phyloP scores from a whole-genome alignment of 164 flowering plant genomes.

The Stephania cephalantha region DNA sequence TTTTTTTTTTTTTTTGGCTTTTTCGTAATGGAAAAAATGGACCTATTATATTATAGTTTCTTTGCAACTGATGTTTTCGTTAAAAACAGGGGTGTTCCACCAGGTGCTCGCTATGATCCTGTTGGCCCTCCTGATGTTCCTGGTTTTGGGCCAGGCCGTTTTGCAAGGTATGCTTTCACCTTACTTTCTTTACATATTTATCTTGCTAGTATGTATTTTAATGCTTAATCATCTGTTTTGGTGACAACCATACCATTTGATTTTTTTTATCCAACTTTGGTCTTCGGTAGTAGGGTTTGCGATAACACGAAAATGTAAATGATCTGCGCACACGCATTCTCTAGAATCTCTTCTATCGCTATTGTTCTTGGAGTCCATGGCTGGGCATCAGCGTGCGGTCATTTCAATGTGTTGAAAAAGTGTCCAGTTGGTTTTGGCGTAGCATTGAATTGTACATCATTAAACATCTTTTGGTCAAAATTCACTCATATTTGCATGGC shows the following conservation, averaged over 20 bases:
- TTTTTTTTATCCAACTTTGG: neutral
- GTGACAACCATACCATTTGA: neutral
- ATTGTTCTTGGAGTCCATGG: no score
- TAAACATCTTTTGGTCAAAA: no score
- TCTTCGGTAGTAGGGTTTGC: neutral
- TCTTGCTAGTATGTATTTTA: neutral
- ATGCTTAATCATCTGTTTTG: no score
- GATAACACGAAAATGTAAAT: no score
- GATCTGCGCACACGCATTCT: no score
- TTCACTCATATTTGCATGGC: neutral
- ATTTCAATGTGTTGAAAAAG: no score
- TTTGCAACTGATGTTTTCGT: neutral
- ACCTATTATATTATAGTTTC: neutral
- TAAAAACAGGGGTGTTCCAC: slow-evolving; percentile 56
- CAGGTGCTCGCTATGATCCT: slow-evolving; percentile 85
- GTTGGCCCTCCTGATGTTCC: slow-evolving; percentile 77
- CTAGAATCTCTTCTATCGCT: no score
- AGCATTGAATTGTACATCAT: no score
- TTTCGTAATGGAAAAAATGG: neutral
- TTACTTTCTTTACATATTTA: neutral
- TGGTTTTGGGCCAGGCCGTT: slow-evolving; percentile 69
- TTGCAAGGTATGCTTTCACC: slow-evolving; percentile 37
- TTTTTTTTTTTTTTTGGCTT: neutral
- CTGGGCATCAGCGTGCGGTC: no score
- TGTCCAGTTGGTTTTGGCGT: no score